phyloP scores from a whole-genome alignment of 2,329 filamentous ascomycete species.

The Alternaria triticina region DNA sequence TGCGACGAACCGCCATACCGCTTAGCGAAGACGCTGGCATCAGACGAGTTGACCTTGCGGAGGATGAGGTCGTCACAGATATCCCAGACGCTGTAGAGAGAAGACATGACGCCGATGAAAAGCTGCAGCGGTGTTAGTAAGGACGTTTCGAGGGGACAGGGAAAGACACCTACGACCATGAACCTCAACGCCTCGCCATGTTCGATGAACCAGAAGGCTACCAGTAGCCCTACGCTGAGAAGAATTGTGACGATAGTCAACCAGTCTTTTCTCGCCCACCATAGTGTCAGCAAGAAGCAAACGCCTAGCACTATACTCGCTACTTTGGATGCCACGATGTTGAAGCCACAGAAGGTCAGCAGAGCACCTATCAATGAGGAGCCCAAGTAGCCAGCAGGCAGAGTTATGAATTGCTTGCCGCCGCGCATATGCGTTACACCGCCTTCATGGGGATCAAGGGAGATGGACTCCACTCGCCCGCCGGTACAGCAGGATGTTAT shows the following conservation, averaged over 20 bases:
- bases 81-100: constrained; percentile 82
- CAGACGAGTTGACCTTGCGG: constrained; percentile 79
- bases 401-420: constrained; percentile 71
- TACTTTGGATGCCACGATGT: constrained; percentile 82
- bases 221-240: constrained; percentile 71
- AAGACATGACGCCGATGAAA: constrained; percentile 84
- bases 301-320: constrained; percentile 74
- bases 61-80: constrained; percentile 84
- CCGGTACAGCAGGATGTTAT: constrained; percentile 75
- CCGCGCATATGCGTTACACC: constrained; percentile 80
- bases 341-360: constrained; percentile 79
- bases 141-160: background rate
- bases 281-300: constrained; percentile 78
- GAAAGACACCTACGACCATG: constrained; percentile 63
- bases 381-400: constrained; percentile 80
- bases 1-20: constrained; percentile 79
- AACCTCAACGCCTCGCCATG: constrained; percentile 77
- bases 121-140: constrained; percentile 52
- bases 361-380: constrained; percentile 78
- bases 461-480: constrained; percentile 75
- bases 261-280: constrained; percentile 83
- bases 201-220: constrained; percentile 80
- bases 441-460: constrained; percentile 75
- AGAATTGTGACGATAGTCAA: constrained; percentile 75
- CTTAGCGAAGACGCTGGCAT: constrained; percentile 79